phyloP scores from a whole-genome alignment of 805 yeast genomes.

The Metschnikowia lochheadii region DNA sequence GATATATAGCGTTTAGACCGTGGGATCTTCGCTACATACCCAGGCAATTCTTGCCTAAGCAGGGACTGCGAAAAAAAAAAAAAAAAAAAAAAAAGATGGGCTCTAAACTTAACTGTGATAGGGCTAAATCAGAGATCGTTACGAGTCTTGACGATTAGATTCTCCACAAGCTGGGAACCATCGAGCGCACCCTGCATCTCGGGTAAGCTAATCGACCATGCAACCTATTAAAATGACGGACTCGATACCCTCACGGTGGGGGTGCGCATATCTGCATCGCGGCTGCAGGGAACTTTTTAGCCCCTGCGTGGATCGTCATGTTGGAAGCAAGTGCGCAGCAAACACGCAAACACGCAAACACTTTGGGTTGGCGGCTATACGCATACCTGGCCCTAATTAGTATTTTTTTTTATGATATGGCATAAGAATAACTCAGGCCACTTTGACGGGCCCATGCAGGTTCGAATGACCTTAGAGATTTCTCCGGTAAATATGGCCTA shows the following conservation, averaged over 20 bases:
- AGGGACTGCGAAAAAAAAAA: slow-evolving; percentile 2
- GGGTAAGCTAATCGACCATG: slow-evolving; percentile 2
- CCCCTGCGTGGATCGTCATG: slow-evolving; percentile 2
- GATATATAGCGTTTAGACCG: neutral
- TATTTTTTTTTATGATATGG: neutral
- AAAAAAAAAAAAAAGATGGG: slow-evolving; percentile 2
- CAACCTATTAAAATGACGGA: neutral
- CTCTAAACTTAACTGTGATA: neutral
- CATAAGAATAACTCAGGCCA: neutral
- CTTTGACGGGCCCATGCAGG: neutral
- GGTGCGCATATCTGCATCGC: slow-evolving; percentile 1
- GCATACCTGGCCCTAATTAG: neutral
- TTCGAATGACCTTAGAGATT: neutral
- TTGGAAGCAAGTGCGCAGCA: slow-evolving; percentile 3
- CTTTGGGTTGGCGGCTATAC: neutral
- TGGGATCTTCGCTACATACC: neutral
- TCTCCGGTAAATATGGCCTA: neutral
- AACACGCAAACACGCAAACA: neutral
- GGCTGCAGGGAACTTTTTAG: slow-evolving; percentile 3
- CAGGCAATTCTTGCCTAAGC: slow-evolving; percentile 4
- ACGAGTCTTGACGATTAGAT: neutral
- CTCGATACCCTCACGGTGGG: neutral
- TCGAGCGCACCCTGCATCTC: slow-evolving; percentile 1
- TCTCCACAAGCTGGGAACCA: neutral
- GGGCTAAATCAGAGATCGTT: neutral